Evolutionary conservation across 2,329 filamentous ascomycete species (phyloP).

Genomic region (Paecilomyces sp.): DNA sequence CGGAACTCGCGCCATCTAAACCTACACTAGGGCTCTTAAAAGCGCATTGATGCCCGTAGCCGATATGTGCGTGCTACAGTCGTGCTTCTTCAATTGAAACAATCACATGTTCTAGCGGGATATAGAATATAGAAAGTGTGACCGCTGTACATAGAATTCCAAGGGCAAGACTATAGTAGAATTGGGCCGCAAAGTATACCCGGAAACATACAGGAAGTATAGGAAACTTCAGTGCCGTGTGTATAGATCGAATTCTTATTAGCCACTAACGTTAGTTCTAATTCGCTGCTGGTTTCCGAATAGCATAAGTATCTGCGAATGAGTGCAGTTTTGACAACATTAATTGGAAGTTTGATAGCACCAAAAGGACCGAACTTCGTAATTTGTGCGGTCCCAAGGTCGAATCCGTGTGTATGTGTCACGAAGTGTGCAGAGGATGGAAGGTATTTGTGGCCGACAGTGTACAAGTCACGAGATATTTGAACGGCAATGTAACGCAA

Average conservation of each 20-base stretch:
- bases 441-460: background rate
- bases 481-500: background rate
- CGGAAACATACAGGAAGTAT: background rate
- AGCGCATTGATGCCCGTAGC: background rate
- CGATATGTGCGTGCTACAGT: background rate
- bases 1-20: background rate
- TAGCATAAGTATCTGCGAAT: background rate
- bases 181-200: background rate
- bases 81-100: background rate
- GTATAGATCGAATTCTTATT: background rate
- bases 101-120: background rate
- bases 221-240: background rate
- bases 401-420: background rate
- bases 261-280: background rate
- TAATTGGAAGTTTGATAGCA: background rate
- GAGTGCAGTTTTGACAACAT: background rate
- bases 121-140: background rate
- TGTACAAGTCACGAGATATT: background rate
- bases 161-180: background rate
- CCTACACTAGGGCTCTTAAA: background rate
- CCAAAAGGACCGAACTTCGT: background rate
- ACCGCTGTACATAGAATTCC: background rate
- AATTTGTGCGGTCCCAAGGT: background rate
- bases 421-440: background rate
- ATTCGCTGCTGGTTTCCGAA: background rate